These are phyloP conservation scores for Mariannaea sp. DNA, from an alignment of 2,329 filamentous ascomycete species.

Conservation along the genomic window DNA sequence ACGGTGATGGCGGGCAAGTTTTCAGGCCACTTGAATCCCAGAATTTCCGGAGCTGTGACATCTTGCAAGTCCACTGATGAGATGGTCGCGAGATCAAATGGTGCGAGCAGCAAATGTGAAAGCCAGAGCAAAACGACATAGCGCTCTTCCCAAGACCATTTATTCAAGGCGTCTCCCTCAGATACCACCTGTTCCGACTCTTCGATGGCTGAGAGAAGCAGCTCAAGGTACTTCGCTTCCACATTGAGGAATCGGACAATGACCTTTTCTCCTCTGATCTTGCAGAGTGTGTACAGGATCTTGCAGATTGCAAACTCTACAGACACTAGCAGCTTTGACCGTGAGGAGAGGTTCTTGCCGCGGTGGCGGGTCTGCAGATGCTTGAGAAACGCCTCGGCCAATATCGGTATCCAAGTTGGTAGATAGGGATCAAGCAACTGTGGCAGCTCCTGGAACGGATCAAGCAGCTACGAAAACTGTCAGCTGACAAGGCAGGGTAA, in stretches of 20 bases:
- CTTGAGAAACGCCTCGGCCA: slow-evolving; percentile 77
- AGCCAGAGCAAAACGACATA: slow-evolving; percentile 90
- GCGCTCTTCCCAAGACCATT: slow-evolving; percentile 81
- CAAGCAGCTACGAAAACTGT: slow-evolving; percentile 57
- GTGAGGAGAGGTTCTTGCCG: slow-evolving; percentile 43
- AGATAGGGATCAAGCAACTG: slow-evolving; percentile 89
- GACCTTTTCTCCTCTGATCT: slow-evolving; percentile 91
- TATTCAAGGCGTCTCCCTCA: slow-evolving; percentile 22
- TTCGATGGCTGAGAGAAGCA: slow-evolving; percentile 77
- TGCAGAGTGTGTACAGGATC: slow-evolving; percentile 89
- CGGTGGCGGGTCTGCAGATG: slow-evolving; percentile 57
- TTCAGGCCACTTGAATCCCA: slow-evolving; percentile 59
- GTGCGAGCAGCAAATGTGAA: slow-evolving; percentile 79
- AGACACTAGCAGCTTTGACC: slow-evolving; percentile 53
- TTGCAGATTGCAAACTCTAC: slow-evolving; percentile 74
- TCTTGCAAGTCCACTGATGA: slow-evolving; percentile 64
- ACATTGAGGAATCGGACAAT: slow-evolving; percentile 90
- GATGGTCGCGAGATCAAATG: slow-evolving; percentile 88
- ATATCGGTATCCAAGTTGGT: slow-evolving; percentile 71
- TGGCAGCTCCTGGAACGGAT: slow-evolving; percentile 93
- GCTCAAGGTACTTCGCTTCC: slow-evolving; percentile 83
- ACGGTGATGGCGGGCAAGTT: slow-evolving; percentile 71
- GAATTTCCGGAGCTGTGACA: slow-evolving; percentile 47
- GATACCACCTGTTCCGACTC: slow-evolving; percentile 48
- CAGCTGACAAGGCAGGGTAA: slow-evolving; percentile 6